phyloP scores from a whole-genome alignment of 768 basidiomycete species.

The Lepiota brunneoincarnata region DNA sequence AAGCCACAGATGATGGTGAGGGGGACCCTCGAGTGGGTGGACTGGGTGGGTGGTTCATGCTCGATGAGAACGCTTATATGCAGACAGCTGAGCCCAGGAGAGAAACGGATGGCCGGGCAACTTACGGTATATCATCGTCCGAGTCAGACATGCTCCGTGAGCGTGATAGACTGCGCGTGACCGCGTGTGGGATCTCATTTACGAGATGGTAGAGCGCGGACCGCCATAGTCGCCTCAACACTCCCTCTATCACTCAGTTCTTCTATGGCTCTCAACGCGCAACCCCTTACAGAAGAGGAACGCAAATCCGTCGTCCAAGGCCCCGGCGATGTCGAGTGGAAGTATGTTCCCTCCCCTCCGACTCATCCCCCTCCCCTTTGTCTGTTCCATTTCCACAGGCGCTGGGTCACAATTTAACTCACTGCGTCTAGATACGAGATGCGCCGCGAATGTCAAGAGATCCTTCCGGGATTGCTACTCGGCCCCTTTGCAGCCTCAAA shows the following conservation, averaged over 20 bases:
- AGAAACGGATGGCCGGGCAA: neutral
- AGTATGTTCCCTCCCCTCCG: conserved; percentile 43
- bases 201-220: conserved; percentile 2
- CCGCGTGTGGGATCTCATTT: conserved; percentile 9
- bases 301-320: conserved; percentile 69
- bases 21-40: conserved; percentile 49
- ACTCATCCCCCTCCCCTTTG: neutral
- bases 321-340: conserved; percentile 83
- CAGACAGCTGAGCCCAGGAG: neutral
- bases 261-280: conserved; percentile 3
- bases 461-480: conserved; percentile 75
- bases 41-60: conserved; percentile 4
- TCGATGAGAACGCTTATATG: conserved; percentile 17
- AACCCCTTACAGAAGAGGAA: conserved; percentile 34
- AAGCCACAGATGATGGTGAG: conserved; percentile 95
- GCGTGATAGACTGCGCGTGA: conserved; percentile 3
- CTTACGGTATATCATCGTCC: conserved; percentile 63
- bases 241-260: neutral
- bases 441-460: conserved; percentile 93
- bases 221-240: neutral
- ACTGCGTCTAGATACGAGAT: conserved; percentile 73
- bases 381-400: neutral
- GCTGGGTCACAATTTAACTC: neutral
- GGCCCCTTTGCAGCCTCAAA: conserved; percentile 91
- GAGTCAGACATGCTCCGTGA: conserved; percentile 32